Base-by-base conservation (phyloP, 257 asterid species). In the Gynochthodes officinalis region DNA sequence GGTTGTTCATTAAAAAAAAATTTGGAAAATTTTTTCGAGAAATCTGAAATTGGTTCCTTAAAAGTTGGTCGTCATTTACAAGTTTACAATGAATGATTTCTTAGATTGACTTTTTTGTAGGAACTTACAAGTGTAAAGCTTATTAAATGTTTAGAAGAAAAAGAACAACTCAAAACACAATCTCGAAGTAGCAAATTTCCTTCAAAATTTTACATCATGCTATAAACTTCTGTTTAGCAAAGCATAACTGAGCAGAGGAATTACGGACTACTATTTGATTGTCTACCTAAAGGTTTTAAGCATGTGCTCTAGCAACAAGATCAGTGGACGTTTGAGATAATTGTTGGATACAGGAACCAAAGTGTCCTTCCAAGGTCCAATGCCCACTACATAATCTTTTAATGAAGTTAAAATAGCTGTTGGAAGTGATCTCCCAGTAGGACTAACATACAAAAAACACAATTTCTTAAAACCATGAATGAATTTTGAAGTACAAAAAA, bases 351-450 rank as follows among this genome's bases (percentile, higher is more conserved):
- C 77, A 72, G 89, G 81, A 79, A 84, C 90, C 28, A 87, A 23
- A 23, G 87, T 88, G 74, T 95, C 97, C 81, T 95, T 95, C 99
- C 96, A 95, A 10, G 98, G 98, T 72, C 98, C 98, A 48, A 95
- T 92, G 40, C 97, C 99, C 68, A 92, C 92, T 68, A 89, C 90
- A 77, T 92, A 92, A 23, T 92, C 96, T n/a, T 82, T 86, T 91
- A 81, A 95, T 92, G 80, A 80, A 90, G 75, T 92, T 86, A 5
- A 95, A 87, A 78, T 92, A 95, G 25, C n/a, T n/a, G n/a, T n/a
- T n/a, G n/a, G n/a, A n/a, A n/a, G n/a, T n/a, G n/a, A n/a, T n/a
- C n/a, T n/a, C n/a, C n/a, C 79, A 81, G 77, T 77, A 95, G 35
- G 98, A 87, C 99, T 94, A 95, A 43, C 25, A 85, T 27, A 55